Percentiles rank a stretch among this genome's conserved stretches.
Conservation (phyloP, 192 early-diverging fungal species). For the Dissophora ornata region DNA sequence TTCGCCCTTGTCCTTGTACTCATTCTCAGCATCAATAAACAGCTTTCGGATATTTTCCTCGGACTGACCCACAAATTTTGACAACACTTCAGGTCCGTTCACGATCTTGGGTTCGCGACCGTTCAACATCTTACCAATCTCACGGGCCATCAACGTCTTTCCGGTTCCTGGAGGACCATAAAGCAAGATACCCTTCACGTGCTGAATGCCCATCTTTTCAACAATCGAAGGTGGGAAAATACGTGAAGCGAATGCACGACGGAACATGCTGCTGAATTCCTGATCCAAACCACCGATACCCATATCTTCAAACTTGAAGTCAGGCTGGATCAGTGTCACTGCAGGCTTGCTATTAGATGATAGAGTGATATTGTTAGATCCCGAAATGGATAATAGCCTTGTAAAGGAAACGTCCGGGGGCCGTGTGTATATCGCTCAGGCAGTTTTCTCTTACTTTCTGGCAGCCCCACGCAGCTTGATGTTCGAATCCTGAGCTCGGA, state of each 20-base stretch:
- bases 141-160: constrained; percentile 97
- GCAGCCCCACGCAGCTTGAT: constrained; percentile 78
- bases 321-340: constrained; percentile 86
- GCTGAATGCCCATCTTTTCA: constrained; percentile 96
- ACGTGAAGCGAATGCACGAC: constrained; percentile 96
- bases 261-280: constrained; percentile 95
- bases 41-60: constrained; percentile 98
- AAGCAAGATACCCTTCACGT: constrained; percentile 92
- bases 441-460: constrained; percentile 55
- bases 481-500: constrained; percentile 75
- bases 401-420: too few species aligned
- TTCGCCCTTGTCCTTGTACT: constrained; percentile 94
- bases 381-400: neutral
- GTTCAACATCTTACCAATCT: constrained; percentile 99
- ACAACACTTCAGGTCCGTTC: constrained; percentile 95
- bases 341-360: constrained; percentile 62
- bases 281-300: constrained; percentile 97
- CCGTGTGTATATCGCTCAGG: neutral
- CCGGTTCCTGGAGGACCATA: constrained; percentile 97
- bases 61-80: constrained; percentile 96
- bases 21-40: constrained; percentile 93
- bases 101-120: constrained; percentile 93
- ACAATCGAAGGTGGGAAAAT: constrained; percentile 95
- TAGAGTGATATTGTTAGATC: neutral
- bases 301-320: constrained; percentile 97